phyloP scores from a whole-genome alignment of 2,329 filamentous ascomycete species.

The Aureobasidium uvarum region DNA sequence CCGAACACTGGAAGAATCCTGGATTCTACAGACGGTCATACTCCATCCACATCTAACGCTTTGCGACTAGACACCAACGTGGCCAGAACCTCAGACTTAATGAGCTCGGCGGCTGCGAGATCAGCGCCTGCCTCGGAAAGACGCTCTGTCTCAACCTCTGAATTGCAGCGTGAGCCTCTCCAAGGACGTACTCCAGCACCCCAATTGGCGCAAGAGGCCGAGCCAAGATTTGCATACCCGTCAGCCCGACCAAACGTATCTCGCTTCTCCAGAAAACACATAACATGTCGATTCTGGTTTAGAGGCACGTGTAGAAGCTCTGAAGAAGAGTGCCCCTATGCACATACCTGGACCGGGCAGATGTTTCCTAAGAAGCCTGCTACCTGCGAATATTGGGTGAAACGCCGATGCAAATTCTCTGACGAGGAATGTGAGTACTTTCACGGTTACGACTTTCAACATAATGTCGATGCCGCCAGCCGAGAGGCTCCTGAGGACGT shows the following conservation, averaged over 20 bases:
- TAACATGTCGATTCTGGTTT: slow-evolving; percentile 32
- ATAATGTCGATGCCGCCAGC: background rate
- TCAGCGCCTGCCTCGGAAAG: slow-evolving; percentile 1
- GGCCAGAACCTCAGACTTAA: background rate
- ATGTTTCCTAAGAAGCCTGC: background rate
- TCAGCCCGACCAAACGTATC: background rate
- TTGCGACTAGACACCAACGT: slow-evolving; percentile 12
- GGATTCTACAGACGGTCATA: background rate
- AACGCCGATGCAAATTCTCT: slow-evolving; percentile 9
- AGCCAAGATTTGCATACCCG: slow-evolving; percentile 1
- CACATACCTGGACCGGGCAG: slow-evolving; percentile 27
- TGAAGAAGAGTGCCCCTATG: slow-evolving; percentile 28
- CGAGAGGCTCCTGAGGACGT: background rate
- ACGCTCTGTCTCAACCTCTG: background rate
- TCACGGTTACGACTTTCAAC: background rate
- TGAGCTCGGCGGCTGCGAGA: background rate
- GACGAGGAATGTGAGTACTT: slow-evolving; percentile 25
- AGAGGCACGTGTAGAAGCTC: slow-evolving; percentile 26
- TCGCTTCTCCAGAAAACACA: background rate
- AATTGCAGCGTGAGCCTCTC: background rate
- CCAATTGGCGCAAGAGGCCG: background rate
- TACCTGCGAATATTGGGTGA: slow-evolving; percentile 18
- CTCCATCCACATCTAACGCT: background rate
- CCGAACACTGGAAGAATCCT: slow-evolving; percentile 34
- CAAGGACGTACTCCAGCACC: background rate